Base-by-base conservation (phyloP, 305 asterid species). In the Nicotiana rustica region DNA sequence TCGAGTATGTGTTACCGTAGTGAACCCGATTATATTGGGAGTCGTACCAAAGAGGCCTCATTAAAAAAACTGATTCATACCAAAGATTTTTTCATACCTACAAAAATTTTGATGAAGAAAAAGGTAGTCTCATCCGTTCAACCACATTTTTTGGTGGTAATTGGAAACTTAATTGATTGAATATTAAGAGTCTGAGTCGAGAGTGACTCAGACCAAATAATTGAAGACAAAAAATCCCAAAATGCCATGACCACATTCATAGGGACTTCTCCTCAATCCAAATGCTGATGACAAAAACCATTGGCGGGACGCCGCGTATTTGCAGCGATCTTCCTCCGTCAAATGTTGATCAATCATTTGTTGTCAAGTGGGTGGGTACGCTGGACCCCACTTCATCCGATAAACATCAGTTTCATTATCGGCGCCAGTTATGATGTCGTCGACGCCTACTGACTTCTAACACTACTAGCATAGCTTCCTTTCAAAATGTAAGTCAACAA, bases 321-420 rank as follows among this genome's bases (percentile, higher is more conserved):
- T 18, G 15, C 75, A 10, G 75, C 29, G 75, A 67, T 36, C 52
- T 15, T 64, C n/a, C 36, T 25, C 13, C 38, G 17, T 25, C 36
- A 10, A 64, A 4, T 15, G 36, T 25, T 1, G 4, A 64, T 25
- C 70, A 65, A 67, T 38, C 49, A 18, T 18, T 69, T 21, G 18
- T 6, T 6, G 71, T 36, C 38, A 10, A 41, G n/a, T 12, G 15
- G 35, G 5, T 41, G 1, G 41, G n/a, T 13, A 12, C 4, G 35
- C 2, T 10, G 57, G 77, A 18, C 89, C 89, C 93, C 90, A 88
- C 85, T 78, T 44, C 75, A 83, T 35, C 67, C 85, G 91, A 89
- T 89, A 89, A 84, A 83, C 84, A 83, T 81, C 36, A 35, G n/a
- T 33, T 6, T 35, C 0, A 35, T 41, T 67, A 35, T 69, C 56